Conservation (phyloP, 1,284 basidiomycete genomes). For the Pseudozyma hubeiensis region DNA sequence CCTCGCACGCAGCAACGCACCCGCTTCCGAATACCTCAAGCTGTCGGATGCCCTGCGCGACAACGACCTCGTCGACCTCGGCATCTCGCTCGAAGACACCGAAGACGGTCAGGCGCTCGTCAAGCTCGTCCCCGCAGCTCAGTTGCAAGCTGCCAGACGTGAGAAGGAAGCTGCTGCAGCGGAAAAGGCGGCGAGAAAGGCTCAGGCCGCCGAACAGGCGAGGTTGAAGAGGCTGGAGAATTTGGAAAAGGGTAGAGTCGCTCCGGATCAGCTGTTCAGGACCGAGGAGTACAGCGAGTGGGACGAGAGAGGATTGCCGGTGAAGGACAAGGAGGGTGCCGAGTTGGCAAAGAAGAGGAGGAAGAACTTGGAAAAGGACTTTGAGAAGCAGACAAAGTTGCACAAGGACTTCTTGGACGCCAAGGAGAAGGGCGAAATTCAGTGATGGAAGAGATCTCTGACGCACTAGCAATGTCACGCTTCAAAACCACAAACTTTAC, state of each 20-base stretch:
- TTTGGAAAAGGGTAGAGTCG: conserved; percentile 83
- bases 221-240: conserved; percentile 80
- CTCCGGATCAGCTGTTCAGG: conserved; percentile 84
- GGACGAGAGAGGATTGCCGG: conserved; percentile 86
- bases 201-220: conserved; percentile 78
- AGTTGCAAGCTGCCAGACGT: conserved; percentile 84
- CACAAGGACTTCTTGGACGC: conserved; percentile 64
- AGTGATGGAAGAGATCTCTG: conserved; percentile 11
- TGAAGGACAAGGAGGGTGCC: conserved; percentile 83
- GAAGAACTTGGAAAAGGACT: conserved; percentile 86
- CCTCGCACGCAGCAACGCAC: conserved; percentile 76
- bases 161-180: conserved; percentile 84
- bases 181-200: conserved; percentile 85
- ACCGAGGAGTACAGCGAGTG: conserved; percentile 76
- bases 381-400: conserved; percentile 74
- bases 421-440: conserved; percentile 56
- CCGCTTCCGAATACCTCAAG: conserved; percentile 59
- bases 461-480: too few species aligned
- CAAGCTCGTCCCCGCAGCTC: conserved; percentile 86
- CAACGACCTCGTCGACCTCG: conserved; percentile 87
- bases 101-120: conserved; percentile 82
- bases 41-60: conserved; percentile 84
- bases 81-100: conserved; percentile 95
- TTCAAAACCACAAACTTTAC: neutral
- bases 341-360: conserved; percentile 84